Percentiles rank a stretch among this genome's conserved stretches.
These are phyloP conservation scores for Musa beccarii DNA, from an alignment of 176 grass and related monocot species.

Conservation along the genomic window DNA sequence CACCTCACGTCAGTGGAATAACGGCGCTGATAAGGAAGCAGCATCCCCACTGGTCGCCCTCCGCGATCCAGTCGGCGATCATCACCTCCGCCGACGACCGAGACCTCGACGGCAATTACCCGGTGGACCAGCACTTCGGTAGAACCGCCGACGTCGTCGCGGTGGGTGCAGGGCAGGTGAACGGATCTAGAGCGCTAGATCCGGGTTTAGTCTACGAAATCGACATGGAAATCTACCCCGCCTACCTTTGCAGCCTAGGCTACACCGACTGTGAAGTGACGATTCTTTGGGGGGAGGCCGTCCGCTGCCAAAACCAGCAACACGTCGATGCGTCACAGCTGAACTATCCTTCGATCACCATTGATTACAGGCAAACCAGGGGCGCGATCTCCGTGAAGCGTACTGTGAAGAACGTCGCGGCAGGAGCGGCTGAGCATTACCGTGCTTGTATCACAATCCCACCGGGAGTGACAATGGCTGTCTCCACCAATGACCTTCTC, in stretches of 20 bases:
- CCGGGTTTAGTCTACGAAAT: constrained; percentile 57
- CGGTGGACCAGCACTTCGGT: constrained; percentile 30
- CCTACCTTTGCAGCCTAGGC: constrained; percentile 20
- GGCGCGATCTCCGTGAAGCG: constrained; percentile 20
- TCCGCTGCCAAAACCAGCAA: too few species aligned
- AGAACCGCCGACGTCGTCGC: constrained; percentile 23
- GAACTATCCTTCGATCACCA: constrained; percentile 45
- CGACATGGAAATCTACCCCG: constrained; percentile 23
- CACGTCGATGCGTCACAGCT: constrained; percentile 21
- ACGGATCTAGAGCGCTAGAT: constrained; percentile 26
- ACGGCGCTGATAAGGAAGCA: constrained; percentile 32
- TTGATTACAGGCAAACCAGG: neutral
- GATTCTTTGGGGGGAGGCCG: too few species aligned
- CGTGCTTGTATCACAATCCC: neutral
- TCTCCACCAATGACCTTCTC: constrained; percentile 26
- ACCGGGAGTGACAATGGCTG: constrained; percentile 4
- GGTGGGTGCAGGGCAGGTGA: constrained; percentile 36
- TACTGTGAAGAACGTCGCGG: constrained; percentile 35
- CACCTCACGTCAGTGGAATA: constrained; percentile 47
- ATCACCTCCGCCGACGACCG: constrained; percentile 38
- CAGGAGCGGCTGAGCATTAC: constrained; percentile 25
- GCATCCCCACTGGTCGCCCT: constrained; percentile 48
- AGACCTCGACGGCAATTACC: constrained; percentile 21
- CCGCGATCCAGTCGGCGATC: constrained; percentile 49
- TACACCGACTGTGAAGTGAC: constrained; percentile 9